Evolutionary conservation across 2,329 filamentous ascomycete species (phyloP), one percentile per base, ranked within the genome.

Genomic region (Amphichorda felina): DNA sequence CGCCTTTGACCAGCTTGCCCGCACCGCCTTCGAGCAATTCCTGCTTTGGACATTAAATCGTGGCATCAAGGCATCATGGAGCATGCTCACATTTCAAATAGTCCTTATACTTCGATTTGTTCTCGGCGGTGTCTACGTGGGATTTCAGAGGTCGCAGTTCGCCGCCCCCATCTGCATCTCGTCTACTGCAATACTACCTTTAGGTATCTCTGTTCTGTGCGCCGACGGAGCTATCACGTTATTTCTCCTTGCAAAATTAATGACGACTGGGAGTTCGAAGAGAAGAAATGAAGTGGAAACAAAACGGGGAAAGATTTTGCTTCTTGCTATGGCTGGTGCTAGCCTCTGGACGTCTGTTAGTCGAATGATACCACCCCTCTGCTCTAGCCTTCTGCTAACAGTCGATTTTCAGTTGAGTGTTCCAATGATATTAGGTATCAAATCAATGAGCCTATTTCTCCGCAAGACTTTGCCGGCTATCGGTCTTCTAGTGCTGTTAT

Each of bases 1-100:
- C 8, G 44, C 64, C 17, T 73, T 76, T 50, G 73, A 78, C 43
- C 72, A 78, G 48, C 47, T 75, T 17, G 66, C 66, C 14, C 63
- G 73, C 34, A 53, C 69, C 34, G 59, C 66, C 25, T 50, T 73
- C 37, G 63, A 73, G 43, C 71, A 75, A 47, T 70, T 66, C 38
- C 48, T 75, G 5, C 43, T 72, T 30, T 75, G 70, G 68, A 21
- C 13, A 15, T 59, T 58, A 5, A 56, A 60, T 44, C 54, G 50
- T 15, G 55, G 56, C 22, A 45, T 50, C n/a, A 53, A 49, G 43
- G 53, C 55, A 22, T 55, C 60, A 3, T 43, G 50, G 7, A 57
- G 59, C 40, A 50, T 52, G 6, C 38, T 67, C 14, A 34, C 66
- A 11, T 55, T 63, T n/a, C 70, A 74, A 43, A 47, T 57, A 9